Conservation (phyloP, 495 filamentous ascomycete species). For the Penicillium samsonianum region DNA sequence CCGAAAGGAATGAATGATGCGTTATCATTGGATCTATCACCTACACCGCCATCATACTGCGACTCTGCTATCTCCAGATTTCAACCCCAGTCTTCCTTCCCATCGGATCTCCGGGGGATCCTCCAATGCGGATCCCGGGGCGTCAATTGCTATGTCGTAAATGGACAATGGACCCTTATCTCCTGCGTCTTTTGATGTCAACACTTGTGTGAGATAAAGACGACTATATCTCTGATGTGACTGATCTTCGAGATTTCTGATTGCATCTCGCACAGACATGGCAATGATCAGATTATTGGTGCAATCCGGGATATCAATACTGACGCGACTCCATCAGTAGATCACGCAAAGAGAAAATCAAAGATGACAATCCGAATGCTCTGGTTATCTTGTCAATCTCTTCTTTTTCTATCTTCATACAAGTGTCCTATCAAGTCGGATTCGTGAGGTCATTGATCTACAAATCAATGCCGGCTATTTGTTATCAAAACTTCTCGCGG, state of each 20-base stretch:
- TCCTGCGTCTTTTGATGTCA: background rate
- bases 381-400: background rate
- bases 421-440: slow-evolving; percentile 7
- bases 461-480: background rate
- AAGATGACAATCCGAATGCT: background rate
- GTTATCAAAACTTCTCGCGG: background rate
- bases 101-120: slow-evolving; percentile 18
- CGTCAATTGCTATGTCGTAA: background rate
- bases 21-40: slow-evolving; percentile 7
- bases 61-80: slow-evolving; percentile 29
- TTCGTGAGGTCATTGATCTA: background rate
- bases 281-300: background rate
- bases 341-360: slow-evolving; percentile 1
- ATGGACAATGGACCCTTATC: slow-evolving; percentile 12
- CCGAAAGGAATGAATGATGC: too few species aligned
- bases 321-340: slow-evolving; percentile 2
- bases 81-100: slow-evolving; percentile 18
- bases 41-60: slow-evolving; percentile 7
- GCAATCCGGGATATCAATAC: background rate
- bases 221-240: background rate
- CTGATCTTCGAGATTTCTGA: slow-evolving; percentile 5
- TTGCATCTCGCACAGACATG: background rate
- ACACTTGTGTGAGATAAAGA: background rate
- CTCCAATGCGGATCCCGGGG: slow-evolving; percentile 7
- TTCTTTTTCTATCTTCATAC: background rate